Evolutionary conservation across 164 flowering plant genomes (phyloP).

Genomic region (Liquidambar formosana): DNA sequence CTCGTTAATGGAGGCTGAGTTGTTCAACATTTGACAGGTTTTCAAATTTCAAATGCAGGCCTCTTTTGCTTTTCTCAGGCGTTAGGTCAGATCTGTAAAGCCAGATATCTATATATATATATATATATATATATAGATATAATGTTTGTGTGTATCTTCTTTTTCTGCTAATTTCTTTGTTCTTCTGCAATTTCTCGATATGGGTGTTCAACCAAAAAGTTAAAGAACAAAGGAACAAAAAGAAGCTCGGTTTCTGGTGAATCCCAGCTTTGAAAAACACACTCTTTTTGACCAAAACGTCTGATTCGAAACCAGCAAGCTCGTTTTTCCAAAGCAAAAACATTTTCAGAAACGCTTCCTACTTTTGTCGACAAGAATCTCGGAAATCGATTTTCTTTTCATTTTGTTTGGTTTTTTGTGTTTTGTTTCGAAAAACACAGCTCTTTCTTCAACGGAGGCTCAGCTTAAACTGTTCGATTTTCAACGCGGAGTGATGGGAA

Average conservation of each 20-base stretch:
- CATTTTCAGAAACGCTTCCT: conserved; percentile 9
- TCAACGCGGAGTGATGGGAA: background rate
- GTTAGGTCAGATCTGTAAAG: conserved; percentile 5
- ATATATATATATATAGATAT: background rate
- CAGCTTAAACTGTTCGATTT: background rate
- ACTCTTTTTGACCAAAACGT: conserved; percentile 17
- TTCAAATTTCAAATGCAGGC: background rate
- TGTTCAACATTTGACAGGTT: background rate
- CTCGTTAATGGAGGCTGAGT: background rate
- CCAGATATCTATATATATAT: background rate
- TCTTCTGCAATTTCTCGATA: conserved; percentile 4
- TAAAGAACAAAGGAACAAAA: conserved; percentile 22
- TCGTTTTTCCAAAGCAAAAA: conserved; percentile 17
- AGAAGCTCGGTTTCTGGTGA: conserved; percentile 24
- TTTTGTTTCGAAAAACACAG: background rate
- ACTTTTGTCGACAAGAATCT: conserved; percentile 32
- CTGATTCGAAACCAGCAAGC: no score
- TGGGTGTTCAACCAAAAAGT: background rate
- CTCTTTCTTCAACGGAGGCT: background rate
- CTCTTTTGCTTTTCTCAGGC: background rate
- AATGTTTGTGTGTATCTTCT: background rate
- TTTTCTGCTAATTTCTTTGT: background rate
- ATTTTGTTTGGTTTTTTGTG: conserved; percentile 8
- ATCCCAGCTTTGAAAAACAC: background rate
- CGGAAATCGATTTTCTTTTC: conserved; percentile 23